Evolutionary conservation across 2,329 filamentous ascomycete genomes (phyloP), one percentile per base, ranked within the genome.

Genomic region (Endoconidiophora laricicola): DNA sequence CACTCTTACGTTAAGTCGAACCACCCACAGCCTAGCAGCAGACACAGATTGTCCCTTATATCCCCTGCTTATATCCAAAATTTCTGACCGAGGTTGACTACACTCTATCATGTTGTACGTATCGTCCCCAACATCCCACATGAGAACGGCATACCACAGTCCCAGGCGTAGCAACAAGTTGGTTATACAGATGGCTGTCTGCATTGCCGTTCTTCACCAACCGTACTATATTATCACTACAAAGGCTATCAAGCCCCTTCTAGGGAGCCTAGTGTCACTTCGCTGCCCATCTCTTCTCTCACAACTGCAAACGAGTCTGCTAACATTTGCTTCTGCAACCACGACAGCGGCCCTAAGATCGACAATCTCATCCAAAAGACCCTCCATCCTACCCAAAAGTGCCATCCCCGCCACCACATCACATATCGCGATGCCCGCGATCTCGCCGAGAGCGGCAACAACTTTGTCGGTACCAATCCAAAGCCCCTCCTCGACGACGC

Each of bases 391-490:
- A 23, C n/a, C 6, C 41, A 49, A 39, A 33, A 43, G 18, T 43
- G 46, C 46, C 46, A 48, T 40, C 38, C 39, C 4, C 39, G 33
- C 38, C 39, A 42, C 23, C 39, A 49, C 26, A 39, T 39, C 40
- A 40, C 6, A 10, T 36, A 48, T 16, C 29, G 41, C 6, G 40
- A 52, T 23, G 23, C 36, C 23, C 46, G 20, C 50, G 46, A 45
- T 12, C 23, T 18, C 12, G 24, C 38, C 2, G 54, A 55, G 46
- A n/a, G n/a, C 39, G 36, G 46, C 46, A 55, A 55, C 44, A 55
- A 55, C 50, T 55, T 55, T 43, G 26, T 53, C 29, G 54, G 54
- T 12, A 54, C 46, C 18, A 55, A 55, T 41, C 45, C 50, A 2
- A 44, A 26, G 23, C 41, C 40, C 2, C 10, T 41, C 16, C 18